phyloP scores from a whole-genome alignment of 2,329 filamentous ascomycete species.

The Intubia oerlemansii region DNA sequence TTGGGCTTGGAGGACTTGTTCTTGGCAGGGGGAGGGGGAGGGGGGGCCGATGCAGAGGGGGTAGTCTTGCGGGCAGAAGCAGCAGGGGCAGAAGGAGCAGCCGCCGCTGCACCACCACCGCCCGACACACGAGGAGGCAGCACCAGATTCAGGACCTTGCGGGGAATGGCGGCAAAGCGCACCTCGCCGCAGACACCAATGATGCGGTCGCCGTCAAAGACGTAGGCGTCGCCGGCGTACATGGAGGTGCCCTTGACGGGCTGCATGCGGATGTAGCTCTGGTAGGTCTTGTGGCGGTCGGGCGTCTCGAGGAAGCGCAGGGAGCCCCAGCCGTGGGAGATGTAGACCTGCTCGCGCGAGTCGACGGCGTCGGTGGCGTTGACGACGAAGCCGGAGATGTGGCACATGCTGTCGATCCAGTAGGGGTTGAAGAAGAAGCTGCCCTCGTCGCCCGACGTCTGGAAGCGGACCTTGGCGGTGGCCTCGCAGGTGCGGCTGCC shows the following conservation, averaged over 20 bases:
- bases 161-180: conserved; percentile 46
- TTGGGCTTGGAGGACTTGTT: conserved; percentile 18
- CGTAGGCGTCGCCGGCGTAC: conserved; percentile 29
- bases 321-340: conserved; percentile 37
- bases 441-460: conserved; percentile 25
- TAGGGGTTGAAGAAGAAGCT: conserved; percentile 33
- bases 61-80: conserved; percentile 14
- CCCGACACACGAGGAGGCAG: conserved; percentile 33
- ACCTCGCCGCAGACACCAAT: conserved; percentile 30
- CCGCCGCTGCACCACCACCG: conserved; percentile 15
- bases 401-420: conserved; percentile 36
- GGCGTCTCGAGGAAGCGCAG: conserved; percentile 27
- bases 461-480: conserved; percentile 21
- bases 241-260: conserved; percentile 27
- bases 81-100: conserved; percentile 10
- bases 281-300: conserved; percentile 24
- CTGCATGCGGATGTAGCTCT: conserved; percentile 37
- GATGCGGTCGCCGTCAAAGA: conserved; percentile 29
- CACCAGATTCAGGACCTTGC: conserved; percentile 43
- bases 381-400: conserved; percentile 39
- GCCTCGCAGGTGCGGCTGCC: conserved; percentile 22
- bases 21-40: conserved; percentile 12
- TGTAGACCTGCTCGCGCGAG: conserved; percentile 31
- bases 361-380: conserved; percentile 35
- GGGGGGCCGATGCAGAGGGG: conserved; percentile 13